These are phyloP conservation scores for Pseudogymnoascus sp. DNA, from an alignment of 2,329 filamentous ascomycete species.

Conservation along the genomic window DNA sequence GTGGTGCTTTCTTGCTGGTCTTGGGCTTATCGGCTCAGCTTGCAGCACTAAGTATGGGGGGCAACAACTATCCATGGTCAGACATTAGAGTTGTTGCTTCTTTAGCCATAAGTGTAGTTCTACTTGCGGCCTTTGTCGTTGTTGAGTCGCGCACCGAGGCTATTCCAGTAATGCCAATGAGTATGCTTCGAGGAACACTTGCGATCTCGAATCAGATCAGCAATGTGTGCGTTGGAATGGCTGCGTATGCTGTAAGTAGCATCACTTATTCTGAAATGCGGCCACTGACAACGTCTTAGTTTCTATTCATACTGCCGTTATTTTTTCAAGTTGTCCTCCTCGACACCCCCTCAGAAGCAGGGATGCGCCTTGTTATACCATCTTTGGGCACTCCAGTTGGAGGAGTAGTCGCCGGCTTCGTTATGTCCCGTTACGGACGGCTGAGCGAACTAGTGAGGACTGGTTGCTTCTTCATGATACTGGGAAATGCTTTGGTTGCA, in stretches of 20 bases:
- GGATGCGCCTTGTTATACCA: slow-evolving; percentile 56
- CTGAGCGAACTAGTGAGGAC: slow-evolving; percentile 45
- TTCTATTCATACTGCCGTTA: slow-evolving; percentile 62
- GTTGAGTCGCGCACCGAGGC: slow-evolving; percentile 44
- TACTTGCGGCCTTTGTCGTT: slow-evolving; percentile 39
- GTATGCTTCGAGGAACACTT: slow-evolving; percentile 49
- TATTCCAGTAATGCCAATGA: slow-evolving; percentile 47
- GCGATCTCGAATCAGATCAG: slow-evolving; percentile 49
- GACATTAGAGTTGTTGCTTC: slow-evolving; percentile 41
- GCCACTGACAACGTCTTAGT: slow-evolving; percentile 30
- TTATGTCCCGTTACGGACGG: slow-evolving; percentile 51
- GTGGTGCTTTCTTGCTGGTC: slow-evolving; percentile 50
- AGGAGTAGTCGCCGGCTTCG: slow-evolving; percentile 47
- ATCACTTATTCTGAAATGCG: background rate
- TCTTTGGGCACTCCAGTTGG: slow-evolving; percentile 53
- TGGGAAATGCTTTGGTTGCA: slow-evolving; percentile 47
- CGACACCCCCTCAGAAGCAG: slow-evolving; percentile 57
- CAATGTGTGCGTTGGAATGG: slow-evolving; percentile 54
- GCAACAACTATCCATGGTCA: slow-evolving; percentile 48
- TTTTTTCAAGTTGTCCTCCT: slow-evolving; percentile 63
- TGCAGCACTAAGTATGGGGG: slow-evolving; percentile 47
- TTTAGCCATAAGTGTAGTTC: slow-evolving; percentile 36
- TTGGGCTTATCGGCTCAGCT: slow-evolving; percentile 51
- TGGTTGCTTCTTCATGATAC: slow-evolving; percentile 44
- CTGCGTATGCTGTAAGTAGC: slow-evolving; percentile 52